Base-by-base conservation (phyloP, 768 basidiomycete genomes). In the Boletus subcaerulescens region DNA sequence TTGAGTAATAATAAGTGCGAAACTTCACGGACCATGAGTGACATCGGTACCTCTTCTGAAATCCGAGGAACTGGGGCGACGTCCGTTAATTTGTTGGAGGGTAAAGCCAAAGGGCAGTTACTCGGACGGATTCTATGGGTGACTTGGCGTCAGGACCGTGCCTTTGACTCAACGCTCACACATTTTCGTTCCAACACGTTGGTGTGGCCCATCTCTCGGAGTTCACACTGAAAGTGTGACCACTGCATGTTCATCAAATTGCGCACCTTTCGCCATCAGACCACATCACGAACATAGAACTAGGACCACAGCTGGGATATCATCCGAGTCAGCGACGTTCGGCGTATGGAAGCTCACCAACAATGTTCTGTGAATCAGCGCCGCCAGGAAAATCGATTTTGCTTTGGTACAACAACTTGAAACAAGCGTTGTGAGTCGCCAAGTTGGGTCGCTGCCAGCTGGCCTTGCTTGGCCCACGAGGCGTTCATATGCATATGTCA, bases 391-490 rank as follows among this genome's bases (percentile, higher is more conserved):
- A 26, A n/a, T 45, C 1, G 22, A 29, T 12, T 41, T 29, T 50
- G 40, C 24, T 20, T 40, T 31, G 36, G 48, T 15, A 20, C 20
- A 18, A 47, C 39, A 45, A 22, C 13, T 40, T 40, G n/a, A 40
- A 45, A 36, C 3, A 45, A 29, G 10, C 31, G n/a, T 7, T 33
- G 17, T 26, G 1, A 24, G 11, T 35, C 11, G 12, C 33, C 12
- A 35, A 35, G 33, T 14, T 14, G 33, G 33, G 13, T 14, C 6
- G 11, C 33, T 35, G 14, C 6, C 33, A 14, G 22, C 5, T 38
- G 14, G 31, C 64, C 65, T 62, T 22, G 63, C 63, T 59, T 46
- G 12, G 31, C 1, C 51, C 65, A 65, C 46, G 65, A 66, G 65
- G 65, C 48, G 9, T 45, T 17, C 39, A 43, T 20, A 24, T 11